Percentiles rank a stretch among this genome's conserved stretches.
These are phyloP conservation scores for Laguncularia racemosa DNA, from an alignment of 345 rosid species.

Conservation along the genomic window DNA sequence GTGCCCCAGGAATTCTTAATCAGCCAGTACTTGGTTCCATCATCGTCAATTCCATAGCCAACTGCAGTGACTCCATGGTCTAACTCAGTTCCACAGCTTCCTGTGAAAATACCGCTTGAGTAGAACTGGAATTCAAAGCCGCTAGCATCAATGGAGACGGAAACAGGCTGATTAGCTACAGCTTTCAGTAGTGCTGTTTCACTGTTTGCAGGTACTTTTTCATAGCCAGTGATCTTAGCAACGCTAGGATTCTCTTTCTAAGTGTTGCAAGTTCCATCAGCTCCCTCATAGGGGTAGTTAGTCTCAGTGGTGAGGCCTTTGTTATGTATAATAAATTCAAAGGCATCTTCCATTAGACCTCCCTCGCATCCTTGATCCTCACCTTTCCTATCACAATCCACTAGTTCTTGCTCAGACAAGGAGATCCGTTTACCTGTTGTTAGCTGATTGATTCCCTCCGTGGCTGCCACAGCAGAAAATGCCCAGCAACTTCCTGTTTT, in stretches of 20 bases:
- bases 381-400: background rate
- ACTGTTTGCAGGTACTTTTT: conserved; percentile 2
- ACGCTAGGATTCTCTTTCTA: background rate
- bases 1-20: conserved; percentile 2
- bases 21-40: conserved; percentile 6
- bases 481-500: conserved; percentile 19
- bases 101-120: conserved; percentile 5
- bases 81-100: conserved; percentile 6
- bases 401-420: conserved; percentile 8
- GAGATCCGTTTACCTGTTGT: conserved; percentile 7
- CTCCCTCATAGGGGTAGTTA: conserved; percentile 6
- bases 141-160: conserved; percentile 33
- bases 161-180: conserved; percentile 15
- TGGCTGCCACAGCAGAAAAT: conserved; percentile 15
- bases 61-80: conserved; percentile 14
- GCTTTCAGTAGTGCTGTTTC: background rate
- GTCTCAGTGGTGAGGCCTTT: conserved; percentile 7
- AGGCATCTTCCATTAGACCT: conserved; percentile 10
- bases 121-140: conserved; percentile 17
- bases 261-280: conserved; percentile 2
- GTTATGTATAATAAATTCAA: conserved; percentile 3
- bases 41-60: conserved; percentile 11
- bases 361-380: conserved; percentile 5
- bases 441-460: conserved; percentile 9
- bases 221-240: background rate